Evolutionary conservation across 2,329 filamentous ascomycete species (phyloP), one percentile per base, ranked within the genome.

Genomic region (Shiraia sp.): DNA sequence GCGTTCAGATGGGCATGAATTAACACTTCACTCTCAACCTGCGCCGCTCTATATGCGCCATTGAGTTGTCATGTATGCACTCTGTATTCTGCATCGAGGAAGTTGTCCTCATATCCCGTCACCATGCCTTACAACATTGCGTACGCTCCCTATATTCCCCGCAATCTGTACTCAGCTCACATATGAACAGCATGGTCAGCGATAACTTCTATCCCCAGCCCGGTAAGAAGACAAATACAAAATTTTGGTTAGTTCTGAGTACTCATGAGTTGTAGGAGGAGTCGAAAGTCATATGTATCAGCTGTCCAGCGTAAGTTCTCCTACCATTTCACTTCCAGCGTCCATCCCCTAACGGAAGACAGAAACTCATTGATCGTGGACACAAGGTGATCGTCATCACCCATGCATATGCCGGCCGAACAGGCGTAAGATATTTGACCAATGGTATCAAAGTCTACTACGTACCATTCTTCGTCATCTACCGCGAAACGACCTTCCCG

Each of bases 151-250:
- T 12, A 9, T 6, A n/a, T 15, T 19, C 16, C 26, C 27, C 26
- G 8, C 32, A 23, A 35, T 32, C 22, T 29, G 17, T 31, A 27
- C 12, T 10, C 16, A 39, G 43, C 52, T 61, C 24, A 60, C 33
- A 25, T 26, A n/a, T 10, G 10, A 15, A 15, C 54, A 84, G 81
- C 45, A 99, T 99, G 93, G 88, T 96, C 70, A 91, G 92, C 80
- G 93, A 99, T 78, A 96, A 95, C 80, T 99, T 99, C 84, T 99
- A 95, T 68, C 93, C 93, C 10, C 92, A 97, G 65, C 92, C 93
- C 37, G 91, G 77, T 78, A 66, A 38, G 70, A 33, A 22, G 13
- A 4, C 26, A 17, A 16, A 10, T 10, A 17, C 32, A 28, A 40
- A 29, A n/a, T 25, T 16, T 19, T 25, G 16, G 25, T 32, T 27